Conservation (phyloP, 139 green algal species). For the Nannochloris sp. region DNA sequence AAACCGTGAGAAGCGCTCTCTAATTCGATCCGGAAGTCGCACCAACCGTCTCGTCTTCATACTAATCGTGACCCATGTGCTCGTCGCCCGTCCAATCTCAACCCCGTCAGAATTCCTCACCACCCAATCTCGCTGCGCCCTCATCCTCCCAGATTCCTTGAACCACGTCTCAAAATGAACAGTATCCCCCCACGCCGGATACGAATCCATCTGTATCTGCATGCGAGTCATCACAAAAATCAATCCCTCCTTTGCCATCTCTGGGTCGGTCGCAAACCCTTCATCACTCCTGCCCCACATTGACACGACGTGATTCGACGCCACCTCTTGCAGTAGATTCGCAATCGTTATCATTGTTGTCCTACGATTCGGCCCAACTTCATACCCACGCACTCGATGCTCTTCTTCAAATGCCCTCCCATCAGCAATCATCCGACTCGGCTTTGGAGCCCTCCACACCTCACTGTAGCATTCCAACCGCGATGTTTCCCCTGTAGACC, state of each 20-base stretch:
- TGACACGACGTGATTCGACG: conserved; percentile 75
- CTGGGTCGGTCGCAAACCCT: conserved; percentile 70
- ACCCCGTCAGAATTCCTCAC: conserved; percentile 43
- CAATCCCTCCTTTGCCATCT: conserved; percentile 52
- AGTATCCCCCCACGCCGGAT: conserved; percentile 81
- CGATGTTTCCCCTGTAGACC: neutral
- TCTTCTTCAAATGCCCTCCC: conserved; percentile 20
- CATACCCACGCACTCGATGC: conserved; percentile 56
- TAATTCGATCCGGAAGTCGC: conserved; percentile 64
- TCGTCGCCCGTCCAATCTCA: conserved; percentile 68
- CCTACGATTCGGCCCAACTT: conserved; percentile 64
- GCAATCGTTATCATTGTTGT: conserved; percentile 69
- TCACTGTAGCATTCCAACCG: conserved; percentile 1
- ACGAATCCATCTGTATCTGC: conserved; percentile 81
- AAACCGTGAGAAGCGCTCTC: conserved; percentile 38
- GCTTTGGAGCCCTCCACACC: conserved; percentile 1
- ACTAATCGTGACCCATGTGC: conserved; percentile 91
- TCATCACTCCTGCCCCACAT: conserved; percentile 74
- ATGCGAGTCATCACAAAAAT: conserved; percentile 86
- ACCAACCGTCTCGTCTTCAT: conserved; percentile 55
- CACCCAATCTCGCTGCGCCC: conserved; percentile 70
- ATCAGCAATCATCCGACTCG: conserved; percentile 15
- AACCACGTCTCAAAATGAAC: conserved; percentile 85
- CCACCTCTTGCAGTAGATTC: conserved; percentile 81
- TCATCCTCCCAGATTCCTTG: conserved; percentile 63